A percentile compares a stretch with the other conserved stretches of the same genome.
Conservation (phyloP, 306 rosid species). For the Myrica gale region DNA sequence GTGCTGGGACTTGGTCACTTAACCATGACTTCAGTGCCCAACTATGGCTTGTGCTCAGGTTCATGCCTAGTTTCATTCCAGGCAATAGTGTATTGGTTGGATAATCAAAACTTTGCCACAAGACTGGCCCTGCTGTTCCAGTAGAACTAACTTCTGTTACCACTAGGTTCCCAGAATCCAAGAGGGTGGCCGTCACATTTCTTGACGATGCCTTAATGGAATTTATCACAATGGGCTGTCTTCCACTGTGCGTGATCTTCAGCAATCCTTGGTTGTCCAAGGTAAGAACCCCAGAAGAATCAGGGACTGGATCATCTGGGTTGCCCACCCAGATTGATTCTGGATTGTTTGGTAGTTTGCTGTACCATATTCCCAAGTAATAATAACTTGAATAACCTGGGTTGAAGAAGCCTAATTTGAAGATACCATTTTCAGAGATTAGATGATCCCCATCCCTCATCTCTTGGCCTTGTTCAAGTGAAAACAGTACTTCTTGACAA, state of each 20-base stretch:
- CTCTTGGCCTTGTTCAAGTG: constrained; percentile 26
- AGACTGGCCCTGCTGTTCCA: constrained; percentile 13
- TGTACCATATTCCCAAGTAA: constrained; percentile 31
- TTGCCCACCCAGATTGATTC: constrained; percentile 33
- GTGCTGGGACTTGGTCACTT: constrained; percentile 25
- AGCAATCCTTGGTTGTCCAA: constrained; percentile 15
- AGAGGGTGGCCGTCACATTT: constrained; percentile 24
- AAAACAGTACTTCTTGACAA: background rate
- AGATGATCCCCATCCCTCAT: background rate
- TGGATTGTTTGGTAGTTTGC: constrained; percentile 26
- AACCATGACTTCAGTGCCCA: constrained; percentile 29
- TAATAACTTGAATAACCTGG: constrained; percentile 19
- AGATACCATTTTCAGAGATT: constrained; percentile 16
- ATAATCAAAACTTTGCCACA: constrained; percentile 28
- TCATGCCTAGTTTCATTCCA: constrained; percentile 32
- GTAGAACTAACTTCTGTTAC: background rate
- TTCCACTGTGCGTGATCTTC: constrained; percentile 22
- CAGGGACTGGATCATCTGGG: constrained; percentile 6
- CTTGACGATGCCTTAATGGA: constrained; percentile 9
- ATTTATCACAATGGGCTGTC: constrained; percentile 10
- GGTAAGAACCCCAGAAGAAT: constrained; percentile 14
- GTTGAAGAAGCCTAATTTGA: constrained; percentile 27
- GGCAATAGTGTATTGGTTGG: constrained; percentile 31
- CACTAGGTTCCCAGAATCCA: constrained; percentile 23
- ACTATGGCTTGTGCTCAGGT: constrained; percentile 12